phyloP scores from a whole-genome alignment of 2,329 filamentous ascomycete genomes.

The Zymoseptoria passerinii region DNA sequence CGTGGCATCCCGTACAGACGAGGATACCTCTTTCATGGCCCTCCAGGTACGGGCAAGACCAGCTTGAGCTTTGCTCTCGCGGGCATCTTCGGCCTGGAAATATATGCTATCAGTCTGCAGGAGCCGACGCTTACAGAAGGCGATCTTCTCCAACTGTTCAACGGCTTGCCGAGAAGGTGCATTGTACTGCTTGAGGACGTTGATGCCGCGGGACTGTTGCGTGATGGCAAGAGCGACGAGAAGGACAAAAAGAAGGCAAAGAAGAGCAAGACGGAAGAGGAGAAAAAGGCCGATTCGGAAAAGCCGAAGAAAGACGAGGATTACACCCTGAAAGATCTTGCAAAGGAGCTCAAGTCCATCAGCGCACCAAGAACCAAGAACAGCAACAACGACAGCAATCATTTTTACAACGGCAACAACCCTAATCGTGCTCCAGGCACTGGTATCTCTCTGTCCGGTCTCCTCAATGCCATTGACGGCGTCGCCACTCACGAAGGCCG shows the following conservation, averaged over 20 bases:
- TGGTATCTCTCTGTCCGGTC: slow-evolving; percentile 65
- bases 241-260: slow-evolving; percentile 16
- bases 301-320: slow-evolving; percentile 20
- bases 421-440: slow-evolving; percentile 35
- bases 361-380: slow-evolving; percentile 1
- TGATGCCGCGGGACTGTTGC: slow-evolving; percentile 38
- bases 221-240: slow-evolving; percentile 27
- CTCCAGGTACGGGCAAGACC: slow-evolving; percentile 38
- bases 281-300: slow-evolving; percentile 8
- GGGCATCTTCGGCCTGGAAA: slow-evolving; percentile 40
- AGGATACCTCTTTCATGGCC: slow-evolving; percentile 74
- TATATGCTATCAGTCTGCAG: slow-evolving; percentile 40
- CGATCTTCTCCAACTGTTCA: slow-evolving; percentile 44
- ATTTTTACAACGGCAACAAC: slow-evolving; percentile 4
- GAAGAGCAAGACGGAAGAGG: slow-evolving; percentile 10
- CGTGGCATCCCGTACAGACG: slow-evolving; percentile 78
- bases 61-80: slow-evolving; percentile 36
- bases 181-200: slow-evolving; percentile 43
- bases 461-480: slow-evolving; percentile 78
- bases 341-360: slow-evolving; percentile 21
- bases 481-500: slow-evolving; percentile 71
- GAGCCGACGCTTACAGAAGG: slow-evolving; percentile 69
- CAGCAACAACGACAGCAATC: slow-evolving; percentile 1
- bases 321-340: slow-evolving; percentile 25
- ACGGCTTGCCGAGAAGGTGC: slow-evolving; percentile 36